These are phyloP conservation scores for Ascochyta viciae-villosae DNA, from an alignment of 2,329 filamentous ascomycete species.

Conservation along the genomic window DNA sequence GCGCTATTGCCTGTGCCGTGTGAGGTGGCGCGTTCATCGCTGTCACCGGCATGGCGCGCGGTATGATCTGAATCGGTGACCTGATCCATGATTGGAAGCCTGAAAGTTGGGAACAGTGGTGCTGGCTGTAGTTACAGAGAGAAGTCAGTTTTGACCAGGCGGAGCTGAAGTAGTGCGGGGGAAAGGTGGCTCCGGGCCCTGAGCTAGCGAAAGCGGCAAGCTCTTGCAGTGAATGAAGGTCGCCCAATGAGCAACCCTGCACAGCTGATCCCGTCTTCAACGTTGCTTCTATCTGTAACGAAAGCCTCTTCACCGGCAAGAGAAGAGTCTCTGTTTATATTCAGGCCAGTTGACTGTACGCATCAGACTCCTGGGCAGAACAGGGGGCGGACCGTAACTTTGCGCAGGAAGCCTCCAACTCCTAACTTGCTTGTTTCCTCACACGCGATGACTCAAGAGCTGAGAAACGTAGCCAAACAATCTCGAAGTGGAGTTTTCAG, in stretches of 20 bases:
- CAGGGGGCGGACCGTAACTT: too few species aligned
- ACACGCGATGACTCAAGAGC: too few species aligned
- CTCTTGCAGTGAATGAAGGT: neutral
- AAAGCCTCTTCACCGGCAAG: too few species aligned
- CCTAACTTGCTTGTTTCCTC: too few species aligned
- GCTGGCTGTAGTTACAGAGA: neutral
- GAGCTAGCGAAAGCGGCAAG: neutral
- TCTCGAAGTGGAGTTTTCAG: too few species aligned
- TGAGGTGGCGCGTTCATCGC: neutral
- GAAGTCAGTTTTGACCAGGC: neutral
- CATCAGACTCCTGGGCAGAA: too few species aligned
- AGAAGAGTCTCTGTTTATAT: too few species aligned
- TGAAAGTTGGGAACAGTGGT: neutral
- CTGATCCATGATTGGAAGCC: neutral
- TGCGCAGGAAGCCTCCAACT: too few species aligned
- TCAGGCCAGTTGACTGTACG: too few species aligned
- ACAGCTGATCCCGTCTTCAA: neutral
- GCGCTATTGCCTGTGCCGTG: neutral
- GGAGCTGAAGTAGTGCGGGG: neutral
- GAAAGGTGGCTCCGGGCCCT: neutral
- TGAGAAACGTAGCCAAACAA: too few species aligned
- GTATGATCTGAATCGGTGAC: neutral
- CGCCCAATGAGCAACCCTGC: neutral
- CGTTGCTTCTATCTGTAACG: neutral
- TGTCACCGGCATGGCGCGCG: neutral